Percentiles rank a stretch among this genome's conserved stretches.
phyloP scores from a whole-genome alignment of 208 protist genomes.

The Blechomonas ayalai region DNA sequence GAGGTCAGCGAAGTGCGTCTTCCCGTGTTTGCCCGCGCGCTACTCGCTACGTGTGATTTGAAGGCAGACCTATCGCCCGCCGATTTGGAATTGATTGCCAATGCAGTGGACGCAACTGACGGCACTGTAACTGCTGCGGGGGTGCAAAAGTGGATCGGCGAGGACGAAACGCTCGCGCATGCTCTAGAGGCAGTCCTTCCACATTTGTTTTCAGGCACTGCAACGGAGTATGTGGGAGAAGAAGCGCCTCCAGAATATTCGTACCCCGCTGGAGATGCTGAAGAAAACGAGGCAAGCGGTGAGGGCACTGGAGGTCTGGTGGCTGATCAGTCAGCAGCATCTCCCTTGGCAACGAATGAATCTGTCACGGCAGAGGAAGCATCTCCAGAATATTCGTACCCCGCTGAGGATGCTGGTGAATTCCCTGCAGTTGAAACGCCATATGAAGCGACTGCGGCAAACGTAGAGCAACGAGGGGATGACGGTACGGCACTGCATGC shows the following conservation, averaged over 20 bases:
- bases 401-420: not conserved
- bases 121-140: constrained; percentile 26
- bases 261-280: not conserved
- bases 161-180: constrained; percentile 16
- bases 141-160: constrained; percentile 65
- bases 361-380: constrained; percentile 2
- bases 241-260: not conserved
- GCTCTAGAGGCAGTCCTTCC: constrained; percentile 6
- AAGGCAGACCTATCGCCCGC: constrained; percentile 8
- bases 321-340: not conserved
- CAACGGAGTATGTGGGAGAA: constrained; percentile 12
- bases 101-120: constrained; percentile 20
- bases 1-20: constrained; percentile 58
- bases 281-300: not conserved
- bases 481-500: not conserved
- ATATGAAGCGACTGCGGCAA: too few relatives aligned
- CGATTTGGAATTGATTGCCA: constrained; percentile 22
- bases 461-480: constrained; percentile 5
- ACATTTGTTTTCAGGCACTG: constrained; percentile 4
- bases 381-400: not conserved
- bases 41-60: constrained; percentile 13
- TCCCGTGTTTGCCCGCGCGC: constrained; percentile 33
- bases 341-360: too few relatives aligned
- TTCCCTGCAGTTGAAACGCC: too few relatives aligned
- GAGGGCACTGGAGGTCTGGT: constrained; percentile 1